A percentile compares a stretch with the other conserved stretches of the same genome.
phyloP scores from a whole-genome alignment of 1,284 basidiomycete species.

The Apiotrichum porosum region DNA sequence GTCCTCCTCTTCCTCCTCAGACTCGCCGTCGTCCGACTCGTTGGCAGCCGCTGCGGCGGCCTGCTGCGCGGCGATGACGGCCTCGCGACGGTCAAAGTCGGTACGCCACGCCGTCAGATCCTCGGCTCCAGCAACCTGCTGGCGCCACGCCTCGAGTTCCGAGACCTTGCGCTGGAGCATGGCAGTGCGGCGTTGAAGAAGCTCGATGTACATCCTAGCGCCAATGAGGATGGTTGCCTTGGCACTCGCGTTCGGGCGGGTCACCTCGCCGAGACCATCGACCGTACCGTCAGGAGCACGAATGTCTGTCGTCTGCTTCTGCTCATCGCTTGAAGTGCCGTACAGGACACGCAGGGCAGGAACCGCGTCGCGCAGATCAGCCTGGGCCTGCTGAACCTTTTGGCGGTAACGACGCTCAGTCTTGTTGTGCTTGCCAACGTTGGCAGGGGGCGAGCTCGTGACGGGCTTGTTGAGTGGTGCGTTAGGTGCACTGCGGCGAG shows the following conservation, averaged over 20 bases:
- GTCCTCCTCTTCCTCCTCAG: slow-evolving; percentile 30
- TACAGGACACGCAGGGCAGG: slow-evolving; percentile 47
- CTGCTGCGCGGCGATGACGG: slow-evolving; percentile 20
- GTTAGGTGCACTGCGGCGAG: slow-evolving; percentile 19
- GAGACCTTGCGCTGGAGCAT: slow-evolving; percentile 35
- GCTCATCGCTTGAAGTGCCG: slow-evolving; percentile 44
- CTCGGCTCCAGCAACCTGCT: slow-evolving; percentile 33
- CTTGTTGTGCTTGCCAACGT: slow-evolving; percentile 49
- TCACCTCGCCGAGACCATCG: slow-evolving; percentile 46
- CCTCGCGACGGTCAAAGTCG: slow-evolving; percentile 37
- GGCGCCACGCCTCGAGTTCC: slow-evolving; percentile 35
- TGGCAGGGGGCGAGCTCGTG: slow-evolving; percentile 7
- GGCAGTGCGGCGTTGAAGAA: slow-evolving; percentile 38
- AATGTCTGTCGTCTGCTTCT: slow-evolving; percentile 40
- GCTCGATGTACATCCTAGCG: slow-evolving; percentile 47
- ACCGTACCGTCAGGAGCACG: slow-evolving; percentile 42
- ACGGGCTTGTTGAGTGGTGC: slow-evolving; percentile 18
- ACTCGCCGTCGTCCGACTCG: slow-evolving; percentile 27
- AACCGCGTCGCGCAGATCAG: slow-evolving; percentile 46
- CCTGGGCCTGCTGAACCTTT: slow-evolving; percentile 48
- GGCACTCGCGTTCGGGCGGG: slow-evolving; percentile 45
- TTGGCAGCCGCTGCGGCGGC: slow-evolving; percentile 19
- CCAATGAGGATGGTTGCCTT: slow-evolving; percentile 48
- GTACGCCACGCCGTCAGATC: slow-evolving; percentile 29
- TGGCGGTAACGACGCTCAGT: slow-evolving; percentile 48